Evolutionary conservation across 805 yeast species (phyloP).

Genomic region (Hanseniaspora mollemarum): DNA sequence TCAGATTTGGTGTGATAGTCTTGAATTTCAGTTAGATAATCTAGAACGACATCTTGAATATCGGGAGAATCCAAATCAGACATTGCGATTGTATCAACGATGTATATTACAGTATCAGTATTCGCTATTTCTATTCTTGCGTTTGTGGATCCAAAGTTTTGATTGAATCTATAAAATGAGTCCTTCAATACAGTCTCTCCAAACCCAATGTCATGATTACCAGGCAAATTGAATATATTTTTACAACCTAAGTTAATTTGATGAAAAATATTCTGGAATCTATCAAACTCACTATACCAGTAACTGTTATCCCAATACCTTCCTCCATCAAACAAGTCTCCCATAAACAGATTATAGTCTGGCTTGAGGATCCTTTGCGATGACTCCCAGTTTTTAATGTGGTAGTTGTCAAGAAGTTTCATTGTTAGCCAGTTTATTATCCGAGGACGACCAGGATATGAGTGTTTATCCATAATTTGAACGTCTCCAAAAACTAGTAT

Average conservation of each 20-base stretch:
- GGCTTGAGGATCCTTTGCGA: conserved; percentile 54
- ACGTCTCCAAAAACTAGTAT: conserved; percentile 70
- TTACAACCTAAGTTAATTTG: conserved; percentile 34
- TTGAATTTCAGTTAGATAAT: conserved; percentile 39
- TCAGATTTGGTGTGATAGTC: conserved; percentile 23
- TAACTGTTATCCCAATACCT: conserved; percentile 64
- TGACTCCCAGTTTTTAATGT: conserved; percentile 59
- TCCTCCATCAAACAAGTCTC: conserved; percentile 93
- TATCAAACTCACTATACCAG: conserved; percentile 58
- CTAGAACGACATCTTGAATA: conserved; percentile 38
- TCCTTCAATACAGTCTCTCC: conserved; percentile 55
- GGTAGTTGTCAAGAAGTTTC: conserved; percentile 61
- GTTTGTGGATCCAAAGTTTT: conserved; percentile 62
- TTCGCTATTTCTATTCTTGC: conserved; percentile 35
- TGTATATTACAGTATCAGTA: conserved; percentile 59
- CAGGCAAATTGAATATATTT: conserved; percentile 50
- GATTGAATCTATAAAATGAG: conserved; percentile 51
- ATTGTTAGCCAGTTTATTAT: conserved; percentile 45
- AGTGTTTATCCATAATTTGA: conserved; percentile 76
- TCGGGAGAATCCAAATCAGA: conserved; percentile 44
- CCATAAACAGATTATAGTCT: conserved; percentile 65
- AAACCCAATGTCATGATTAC: conserved; percentile 95
- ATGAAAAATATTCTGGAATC: conserved; percentile 63
- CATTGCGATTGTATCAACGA: conserved; percentile 74
- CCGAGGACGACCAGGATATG: conserved; percentile 64